Evolutionary conservation across 2,329 filamentous ascomycete genomes (phyloP).

Genomic region (Leptographium wingfieldii): DNA sequence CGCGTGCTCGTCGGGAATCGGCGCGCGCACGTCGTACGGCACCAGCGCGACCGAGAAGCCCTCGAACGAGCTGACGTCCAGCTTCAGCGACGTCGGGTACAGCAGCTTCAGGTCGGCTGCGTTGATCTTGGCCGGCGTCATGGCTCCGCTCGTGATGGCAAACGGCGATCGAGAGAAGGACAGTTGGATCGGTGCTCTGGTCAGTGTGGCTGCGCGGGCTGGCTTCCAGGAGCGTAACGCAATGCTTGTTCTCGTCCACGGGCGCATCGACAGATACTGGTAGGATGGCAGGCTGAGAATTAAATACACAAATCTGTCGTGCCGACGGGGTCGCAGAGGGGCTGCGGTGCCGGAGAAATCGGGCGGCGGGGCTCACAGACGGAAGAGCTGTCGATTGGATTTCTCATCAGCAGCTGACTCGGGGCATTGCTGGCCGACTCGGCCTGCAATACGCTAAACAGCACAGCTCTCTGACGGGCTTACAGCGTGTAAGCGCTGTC

Average conservation of each 20-base stretch:
- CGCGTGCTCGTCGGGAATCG: constrained; percentile 28
- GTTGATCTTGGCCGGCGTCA: background rate
- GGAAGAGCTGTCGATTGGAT: too few species aligned
- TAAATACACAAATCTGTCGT: too few species aligned
- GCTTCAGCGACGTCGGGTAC: constrained; percentile 16
- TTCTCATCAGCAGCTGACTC: background rate
- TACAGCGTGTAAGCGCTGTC: background rate
- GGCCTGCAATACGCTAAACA: too few species aligned
- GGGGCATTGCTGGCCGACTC: background rate
- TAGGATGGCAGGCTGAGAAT: too few species aligned
- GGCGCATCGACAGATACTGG: too few species aligned
- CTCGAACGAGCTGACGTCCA: constrained; percentile 13
- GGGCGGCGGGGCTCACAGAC: background rate
- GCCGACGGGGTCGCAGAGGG: background rate
- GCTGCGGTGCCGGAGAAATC: background rate
- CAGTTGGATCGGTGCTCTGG: too few species aligned
- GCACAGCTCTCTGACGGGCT: too few species aligned
- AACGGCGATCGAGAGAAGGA: too few species aligned
- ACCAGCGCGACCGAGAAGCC: constrained; percentile 16
- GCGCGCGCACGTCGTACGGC: constrained; percentile 24
- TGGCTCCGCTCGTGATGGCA: background rate
- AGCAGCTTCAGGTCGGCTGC: constrained; percentile 13
- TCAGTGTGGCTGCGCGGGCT: too few species aligned
- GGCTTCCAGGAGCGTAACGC: too few species aligned
- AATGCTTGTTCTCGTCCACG: too few species aligned